Percentiles rank a stretch among this genome's conserved stretches.
phyloP scores from a whole-genome alignment of 1,284 basidiomycete species.

The Crepidotus sp. region DNA sequence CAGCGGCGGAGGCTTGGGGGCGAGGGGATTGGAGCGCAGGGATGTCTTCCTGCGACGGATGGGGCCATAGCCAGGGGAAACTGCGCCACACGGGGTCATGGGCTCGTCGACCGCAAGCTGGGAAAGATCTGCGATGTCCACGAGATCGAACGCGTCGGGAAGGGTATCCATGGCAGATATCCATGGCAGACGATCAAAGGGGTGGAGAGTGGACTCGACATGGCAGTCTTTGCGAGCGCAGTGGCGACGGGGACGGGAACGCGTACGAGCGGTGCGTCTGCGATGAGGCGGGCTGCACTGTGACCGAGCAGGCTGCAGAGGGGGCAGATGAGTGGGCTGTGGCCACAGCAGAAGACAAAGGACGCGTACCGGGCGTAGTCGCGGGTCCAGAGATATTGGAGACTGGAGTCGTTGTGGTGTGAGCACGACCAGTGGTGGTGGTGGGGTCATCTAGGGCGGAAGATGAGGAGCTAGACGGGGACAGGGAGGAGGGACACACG shows the following conservation, averaged over 20 bases:
- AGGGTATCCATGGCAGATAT: conserved; percentile 43
- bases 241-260: conserved; percentile 25
- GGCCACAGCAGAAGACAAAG: neutral
- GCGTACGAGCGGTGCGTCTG: conserved; percentile 25
- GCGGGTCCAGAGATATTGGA: conserved; percentile 10
- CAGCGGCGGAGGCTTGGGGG: conserved; percentile 23
- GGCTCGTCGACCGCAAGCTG: conserved; percentile 29
- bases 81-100: conserved; percentile 10
- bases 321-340: neutral
- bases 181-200: conserved; percentile 56
- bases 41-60: conserved; percentile 48
- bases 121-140: conserved; percentile 52
- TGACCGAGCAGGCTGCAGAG: neutral
- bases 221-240: conserved; percentile 23
- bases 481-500: neutral
- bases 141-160: conserved; percentile 24
- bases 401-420: conserved; percentile 13
- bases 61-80: conserved; percentile 34
- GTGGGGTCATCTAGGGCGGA: conserved; percentile 12
- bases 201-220: conserved; percentile 25
- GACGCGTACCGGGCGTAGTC: conserved; percentile 8
- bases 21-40: conserved; percentile 39
- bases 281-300: conserved; percentile 12
- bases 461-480: neutral
- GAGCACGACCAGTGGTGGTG: neutral